Evolutionary conservation across 768 basidiomycete species (phyloP).

Genomic region (Psilocybe subaeruginosa): DNA sequence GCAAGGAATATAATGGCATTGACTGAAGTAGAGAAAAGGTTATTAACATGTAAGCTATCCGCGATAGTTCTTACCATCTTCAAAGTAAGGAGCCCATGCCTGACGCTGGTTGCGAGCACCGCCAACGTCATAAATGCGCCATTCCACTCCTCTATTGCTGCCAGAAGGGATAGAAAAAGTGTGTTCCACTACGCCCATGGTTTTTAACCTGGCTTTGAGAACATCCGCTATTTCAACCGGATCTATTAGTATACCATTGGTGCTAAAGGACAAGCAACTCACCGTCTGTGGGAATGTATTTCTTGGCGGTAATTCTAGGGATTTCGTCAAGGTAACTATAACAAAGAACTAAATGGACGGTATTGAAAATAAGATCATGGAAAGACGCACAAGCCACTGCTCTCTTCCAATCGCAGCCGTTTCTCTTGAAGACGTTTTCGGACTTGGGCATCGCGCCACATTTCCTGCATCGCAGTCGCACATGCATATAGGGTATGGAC

Average conservation of each 20-base stretch:
- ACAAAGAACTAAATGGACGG: constrained; percentile 8
- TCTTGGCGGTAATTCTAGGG: constrained; percentile 75
- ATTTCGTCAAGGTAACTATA: constrained; percentile 82
- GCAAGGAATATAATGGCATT: constrained; percentile 89
- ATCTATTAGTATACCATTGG: background rate
- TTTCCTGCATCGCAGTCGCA: constrained; percentile 65
- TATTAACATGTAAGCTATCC: constrained; percentile 1
- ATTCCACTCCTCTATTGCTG: constrained; percentile 60
- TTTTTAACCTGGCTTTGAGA: constrained; percentile 81
- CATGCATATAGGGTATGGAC: constrained; percentile 71
- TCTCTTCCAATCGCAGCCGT: constrained; percentile 74
- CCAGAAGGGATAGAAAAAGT: constrained; percentile 68
- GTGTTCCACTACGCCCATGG: constrained; percentile 80
- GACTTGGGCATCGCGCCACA: constrained; percentile 79
- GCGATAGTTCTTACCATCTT: constrained; percentile 60
- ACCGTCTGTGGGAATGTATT: constrained; percentile 82
- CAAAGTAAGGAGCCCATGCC: constrained; percentile 89
- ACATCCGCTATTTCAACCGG: constrained; percentile 59
- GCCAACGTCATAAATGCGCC: constrained; percentile 88
- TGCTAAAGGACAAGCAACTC: constrained; percentile 26
- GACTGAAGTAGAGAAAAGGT: constrained; percentile 42
- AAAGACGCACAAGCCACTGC: constrained; percentile 77
- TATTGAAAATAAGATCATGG: constrained; percentile 9
- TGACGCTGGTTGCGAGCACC: constrained; percentile 81
- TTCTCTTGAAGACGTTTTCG: constrained; percentile 64